Evolutionary conservation across 116 monocot species (phyloP).

Genomic region (Zostera marina): DNA sequence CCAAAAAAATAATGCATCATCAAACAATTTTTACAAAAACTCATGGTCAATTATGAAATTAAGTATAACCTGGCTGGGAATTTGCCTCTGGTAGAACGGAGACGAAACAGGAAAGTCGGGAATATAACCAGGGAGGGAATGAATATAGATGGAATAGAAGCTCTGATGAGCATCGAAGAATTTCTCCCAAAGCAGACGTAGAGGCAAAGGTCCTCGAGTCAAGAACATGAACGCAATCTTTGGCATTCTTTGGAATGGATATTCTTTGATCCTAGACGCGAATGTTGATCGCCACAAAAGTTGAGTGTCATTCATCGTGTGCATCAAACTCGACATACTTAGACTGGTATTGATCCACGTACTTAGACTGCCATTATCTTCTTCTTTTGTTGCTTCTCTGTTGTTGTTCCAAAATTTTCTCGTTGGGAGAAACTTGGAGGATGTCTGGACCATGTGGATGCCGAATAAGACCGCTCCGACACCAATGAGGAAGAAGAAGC

Average conservation of each 20-base stretch:
- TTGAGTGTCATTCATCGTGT: slow-evolving; percentile 68
- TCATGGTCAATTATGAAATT: too few relatives aligned
- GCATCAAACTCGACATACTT: slow-evolving; percentile 23
- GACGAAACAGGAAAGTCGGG: slow-evolving; percentile 27
- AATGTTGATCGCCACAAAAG: slow-evolving; percentile 80
- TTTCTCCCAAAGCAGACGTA: slow-evolving; percentile 74
- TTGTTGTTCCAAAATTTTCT: slow-evolving; percentile 19
- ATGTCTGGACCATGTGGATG: slow-evolving; percentile 42
- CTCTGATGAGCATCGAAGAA: slow-evolving; percentile 47
- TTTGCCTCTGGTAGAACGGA: slow-evolving; percentile 42
- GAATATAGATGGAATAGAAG: slow-evolving; percentile 48
- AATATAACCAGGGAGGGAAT: slow-evolving; percentile 30
- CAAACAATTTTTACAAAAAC: too few relatives aligned
- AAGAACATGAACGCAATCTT: slow-evolving; percentile 90
- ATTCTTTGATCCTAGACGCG: slow-evolving; percentile 37
- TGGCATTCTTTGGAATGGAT: slow-evolving; percentile 65
- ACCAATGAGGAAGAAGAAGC: slow-evolving; percentile 40
- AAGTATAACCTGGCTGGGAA: slow-evolving; percentile 32
- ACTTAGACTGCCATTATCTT: slow-evolving; percentile 13
- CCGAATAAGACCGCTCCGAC: slow-evolving; percentile 36
- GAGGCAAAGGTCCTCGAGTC: slow-evolving; percentile 61
- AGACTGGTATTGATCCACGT: slow-evolving; percentile 45
- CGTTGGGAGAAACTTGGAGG: slow-evolving; percentile 14
- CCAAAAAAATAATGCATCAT: background rate
- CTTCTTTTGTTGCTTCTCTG: too few relatives aligned